A percentile compares a stretch with the other conserved stretches of the same genome.
Evolutionary conservation across 2,329 filamentous ascomycete genomes (phyloP).

Genomic region (Plectosphaerella sp.): DNA sequence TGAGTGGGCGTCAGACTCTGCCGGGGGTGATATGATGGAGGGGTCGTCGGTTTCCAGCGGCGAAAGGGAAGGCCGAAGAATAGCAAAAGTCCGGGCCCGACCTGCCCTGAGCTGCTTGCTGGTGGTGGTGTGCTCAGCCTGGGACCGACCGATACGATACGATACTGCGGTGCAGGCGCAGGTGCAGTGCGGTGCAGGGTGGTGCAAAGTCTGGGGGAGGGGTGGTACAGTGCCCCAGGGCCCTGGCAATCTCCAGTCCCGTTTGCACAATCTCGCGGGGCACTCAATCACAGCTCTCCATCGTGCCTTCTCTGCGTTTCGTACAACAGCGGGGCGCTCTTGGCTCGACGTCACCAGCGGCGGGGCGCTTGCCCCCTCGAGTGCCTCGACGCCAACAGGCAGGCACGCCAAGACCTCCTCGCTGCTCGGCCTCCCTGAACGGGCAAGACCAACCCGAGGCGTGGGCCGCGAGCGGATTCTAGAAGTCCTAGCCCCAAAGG

Average conservation of each 20-base stretch:
- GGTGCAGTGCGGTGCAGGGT: no score
- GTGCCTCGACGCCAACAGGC: neutral
- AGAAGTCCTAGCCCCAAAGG: neutral
- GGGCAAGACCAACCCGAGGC: neutral
- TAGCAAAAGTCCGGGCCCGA: no score
- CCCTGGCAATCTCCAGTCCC: no score
- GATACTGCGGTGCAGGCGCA: no score
- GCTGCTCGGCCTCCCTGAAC: neutral
- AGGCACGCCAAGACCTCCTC: neutral
- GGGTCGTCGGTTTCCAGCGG: no score
- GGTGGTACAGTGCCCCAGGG: no score
- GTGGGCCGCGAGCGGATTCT: neutral
- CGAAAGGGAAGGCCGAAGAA: no score
- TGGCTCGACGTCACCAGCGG: neutral
- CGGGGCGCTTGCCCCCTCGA: neutral
- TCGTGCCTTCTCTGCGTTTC: neutral
- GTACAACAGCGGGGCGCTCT: neutral
- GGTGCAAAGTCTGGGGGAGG: no score
- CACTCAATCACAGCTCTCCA: neutral
- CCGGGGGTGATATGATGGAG: neutral
- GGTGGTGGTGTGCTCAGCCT: no score
- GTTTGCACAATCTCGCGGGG: no score
- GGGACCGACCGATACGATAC: no score
- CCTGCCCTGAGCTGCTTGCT: no score
- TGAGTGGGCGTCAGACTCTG: neutral